Evolutionary conservation across 192 early-diverging fungal genomes (phyloP).

Genomic region (Umbelopsis isabellina): DNA sequence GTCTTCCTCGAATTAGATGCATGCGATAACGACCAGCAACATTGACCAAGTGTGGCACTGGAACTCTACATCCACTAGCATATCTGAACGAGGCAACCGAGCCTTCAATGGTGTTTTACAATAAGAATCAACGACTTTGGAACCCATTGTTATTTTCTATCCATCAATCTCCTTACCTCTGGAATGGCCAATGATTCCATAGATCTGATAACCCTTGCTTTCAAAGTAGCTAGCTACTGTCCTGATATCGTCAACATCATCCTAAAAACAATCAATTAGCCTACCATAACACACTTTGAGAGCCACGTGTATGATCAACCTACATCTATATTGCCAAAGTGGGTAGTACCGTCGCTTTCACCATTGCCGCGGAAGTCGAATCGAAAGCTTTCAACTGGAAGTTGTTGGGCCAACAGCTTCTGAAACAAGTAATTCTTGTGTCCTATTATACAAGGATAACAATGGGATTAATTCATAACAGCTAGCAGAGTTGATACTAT

Average conservation of each 20-base stretch:
- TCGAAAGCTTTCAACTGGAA: conserved; percentile 41
- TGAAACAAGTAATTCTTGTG: conserved; percentile 46
- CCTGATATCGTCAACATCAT: conserved; percentile 33
- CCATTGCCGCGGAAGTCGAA: conserved; percentile 46
- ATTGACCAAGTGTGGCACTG: conserved; percentile 38
- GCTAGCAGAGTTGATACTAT: neutral
- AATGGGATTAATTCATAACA: neutral
- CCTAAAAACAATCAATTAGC: conserved; percentile 15
- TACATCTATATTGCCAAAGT: conserved; percentile 36
- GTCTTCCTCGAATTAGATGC: conserved; percentile 24
- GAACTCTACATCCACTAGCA: conserved; percentile 33
- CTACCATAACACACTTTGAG: neutral
- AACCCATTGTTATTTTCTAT: neutral
- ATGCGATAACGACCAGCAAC: conserved; percentile 35
- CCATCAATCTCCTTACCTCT: conserved; percentile 28
- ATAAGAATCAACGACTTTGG: too few relatives aligned
- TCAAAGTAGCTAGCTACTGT: conserved; percentile 34
- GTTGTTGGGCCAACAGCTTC: conserved; percentile 32
- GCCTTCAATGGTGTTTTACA: conserved; percentile 14
- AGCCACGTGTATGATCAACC: neutral
- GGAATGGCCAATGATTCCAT: conserved; percentile 38
- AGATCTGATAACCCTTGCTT: conserved; percentile 38
- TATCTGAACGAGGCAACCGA: conserved; percentile 37
- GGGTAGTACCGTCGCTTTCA: conserved; percentile 33
- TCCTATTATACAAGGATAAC: conserved; percentile 25